Base-by-base conservation (phyloP, 1,139 yeast species). In the Suhomyces bribrorum region DNA sequence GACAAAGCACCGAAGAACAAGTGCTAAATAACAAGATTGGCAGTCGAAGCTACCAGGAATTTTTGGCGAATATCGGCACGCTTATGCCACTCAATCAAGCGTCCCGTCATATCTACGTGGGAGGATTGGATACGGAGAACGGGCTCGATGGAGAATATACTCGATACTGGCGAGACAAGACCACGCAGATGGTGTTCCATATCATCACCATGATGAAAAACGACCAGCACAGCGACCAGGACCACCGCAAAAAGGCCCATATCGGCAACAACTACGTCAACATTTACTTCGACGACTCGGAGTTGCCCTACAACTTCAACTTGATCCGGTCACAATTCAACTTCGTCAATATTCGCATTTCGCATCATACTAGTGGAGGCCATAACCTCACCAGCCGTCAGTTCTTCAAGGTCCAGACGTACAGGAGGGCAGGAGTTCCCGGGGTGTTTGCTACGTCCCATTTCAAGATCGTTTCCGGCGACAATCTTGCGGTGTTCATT, bases 181-280 rank as follows among this genome's bases (percentile, higher is more conserved):
- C 79, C 24, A 72, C 81, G 1, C 96, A 86, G 54, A 64, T 87
- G 34, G 75, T 86, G 7, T 88, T 79, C 60, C 96, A 88, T 57
- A 75, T 86, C 3, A 81, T 89, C 1, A 86, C 95, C 0, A 62
- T 88, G 75, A 88, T 88, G 95, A 47, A 51, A 17, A 45, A 46
- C 24, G 54, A 59, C 35, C 64, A 62, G 5, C 65, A 65, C 26
- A 83, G 80, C 48, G 57, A 17, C 3, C 65, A 33, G 11, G 41
- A 64, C 35, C 76, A 84, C 13, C 60, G 73, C 54, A 88, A 87
- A 59, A 88, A 88, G 59, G 65, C 92, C 39, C 96, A 88, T 55
- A 84, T 88, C 48, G 96, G 96, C 5, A 88, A 88, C 62, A 79
- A 87, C 56, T 82, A 81, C 57, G 94, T 88, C 38, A 86, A 85